Evolutionary conservation across 192 early-diverging fungal species (phyloP).

Genomic region (Fimicolochytrium jonesii): DNA sequence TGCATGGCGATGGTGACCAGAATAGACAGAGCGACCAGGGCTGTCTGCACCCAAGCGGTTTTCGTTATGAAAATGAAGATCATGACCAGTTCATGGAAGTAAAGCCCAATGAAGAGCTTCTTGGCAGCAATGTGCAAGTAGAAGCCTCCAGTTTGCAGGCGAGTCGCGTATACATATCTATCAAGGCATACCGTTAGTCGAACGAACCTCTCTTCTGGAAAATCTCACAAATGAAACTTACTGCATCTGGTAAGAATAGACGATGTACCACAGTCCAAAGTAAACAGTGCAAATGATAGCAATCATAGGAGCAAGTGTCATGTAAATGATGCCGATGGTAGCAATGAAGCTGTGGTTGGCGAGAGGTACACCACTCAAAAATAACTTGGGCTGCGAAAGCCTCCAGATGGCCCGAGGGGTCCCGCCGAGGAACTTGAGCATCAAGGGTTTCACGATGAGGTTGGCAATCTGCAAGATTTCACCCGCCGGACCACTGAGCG

Average conservation of each 20-base stretch:
- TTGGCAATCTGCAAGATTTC: slow-evolving; percentile 64
- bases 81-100: slow-evolving; percentile 66
- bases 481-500: slow-evolving; percentile 53
- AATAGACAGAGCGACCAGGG: slow-evolving; percentile 36
- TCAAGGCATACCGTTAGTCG: not conserved
- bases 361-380: slow-evolving; percentile 23
- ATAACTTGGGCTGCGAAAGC: slow-evolving; percentile 44
- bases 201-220: not conserved
- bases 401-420: slow-evolving; percentile 55
- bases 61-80: slow-evolving; percentile 64
- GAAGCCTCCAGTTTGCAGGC: slow-evolving; percentile 17
- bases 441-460: slow-evolving; percentile 51
- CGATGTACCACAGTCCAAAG: slow-evolving; percentile 66
- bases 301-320: slow-evolving; percentile 69
- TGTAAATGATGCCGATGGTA: slow-evolving; percentile 65
- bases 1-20: slow-evolving; percentile 43
- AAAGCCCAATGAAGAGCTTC: slow-evolving; percentile 25
- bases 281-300: slow-evolving; percentile 64
- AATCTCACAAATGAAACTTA: slow-evolving; percentile 4
- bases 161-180: slow-evolving; percentile 16
- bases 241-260: slow-evolving; percentile 73
- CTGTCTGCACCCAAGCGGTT: slow-evolving; percentile 35
- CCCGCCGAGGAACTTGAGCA: slow-evolving; percentile 49
- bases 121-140: slow-evolving; percentile 20
- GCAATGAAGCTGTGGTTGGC: slow-evolving; percentile 23